Evolutionary conservation across 2,329 filamentous ascomycete genomes (phyloP), one percentile per base, ranked within the genome.

Genomic region (Aspergillus chevalieri): DNA sequence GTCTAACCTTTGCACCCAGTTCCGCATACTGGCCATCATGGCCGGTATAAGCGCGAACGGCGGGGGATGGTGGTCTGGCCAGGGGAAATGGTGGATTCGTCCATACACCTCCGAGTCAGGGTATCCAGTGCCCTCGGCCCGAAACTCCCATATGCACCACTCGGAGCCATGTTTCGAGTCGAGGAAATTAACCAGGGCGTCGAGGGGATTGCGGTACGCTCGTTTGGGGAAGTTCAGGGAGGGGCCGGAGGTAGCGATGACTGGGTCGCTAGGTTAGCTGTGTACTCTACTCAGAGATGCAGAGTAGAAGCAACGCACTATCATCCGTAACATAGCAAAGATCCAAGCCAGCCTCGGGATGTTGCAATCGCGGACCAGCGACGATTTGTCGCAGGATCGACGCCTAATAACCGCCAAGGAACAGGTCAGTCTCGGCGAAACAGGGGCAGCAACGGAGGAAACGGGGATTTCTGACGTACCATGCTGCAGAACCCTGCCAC

Each of bases 71-170:
- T 98, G 93, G 66, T 98, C 93, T 0, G 93, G 93, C 83, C 89
- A 98, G 0, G 93, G 93, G 63, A 91, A 97, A 71, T 98, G 93
- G 55, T 86, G 82, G 55, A 97, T 85, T 3, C 91, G 80, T 30
- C 82, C 79, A 66, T 95, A 89, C 1, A 98, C 92, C 50, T 91
- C 87, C 15, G 84, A 81, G 64, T 98, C 93, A 0, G 90, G 90
- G 63, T 98, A 98, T 1, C 93, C 93, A 0, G 93, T 96, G 4
- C 93, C 93, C 68, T 98, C 93, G 33, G 90, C 93, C 43, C 93
- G 85, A 61, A 98, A 98, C 72, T 98, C 93, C 89, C 92, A 98
- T 62, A 98, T 95, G 3, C 86, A 84, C 93, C 93, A 98, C 55
- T 93, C 76, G 22, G 83, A 73, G 24, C 80, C 85, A 70, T 98